phyloP scores from a whole-genome alignment of 176 grass and related monocot species.

The Eragrostis nindensis region DNA sequence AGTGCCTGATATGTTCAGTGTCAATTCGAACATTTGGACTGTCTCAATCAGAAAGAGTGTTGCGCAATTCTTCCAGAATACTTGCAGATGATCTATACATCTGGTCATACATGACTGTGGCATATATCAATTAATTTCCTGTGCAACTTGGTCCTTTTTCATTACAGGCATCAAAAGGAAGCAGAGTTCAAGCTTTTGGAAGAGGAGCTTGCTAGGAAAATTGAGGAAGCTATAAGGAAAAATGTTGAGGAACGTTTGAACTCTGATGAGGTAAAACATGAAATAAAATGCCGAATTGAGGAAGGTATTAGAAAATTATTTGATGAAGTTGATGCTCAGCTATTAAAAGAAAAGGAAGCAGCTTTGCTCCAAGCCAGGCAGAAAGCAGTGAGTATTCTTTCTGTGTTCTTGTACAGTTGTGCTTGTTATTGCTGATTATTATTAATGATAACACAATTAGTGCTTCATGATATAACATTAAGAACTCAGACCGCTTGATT shows the following conservation, averaged over 20 bases:
- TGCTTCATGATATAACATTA: neutral
- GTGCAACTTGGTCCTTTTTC: constrained; percentile 16
- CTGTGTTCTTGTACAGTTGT: neutral
- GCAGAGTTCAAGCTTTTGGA: constrained; percentile 89
- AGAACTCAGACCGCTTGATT: neutral
- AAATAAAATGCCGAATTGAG: constrained; percentile 77
- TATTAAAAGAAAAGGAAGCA: constrained; percentile 84
- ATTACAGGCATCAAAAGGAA: constrained; percentile 80
- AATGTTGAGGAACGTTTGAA: constrained; percentile 80
- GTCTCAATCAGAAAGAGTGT: neutral
- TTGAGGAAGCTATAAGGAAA: constrained; percentile 85
- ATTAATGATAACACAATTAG: constrained; percentile 1
- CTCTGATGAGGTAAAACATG: constrained; percentile 70
- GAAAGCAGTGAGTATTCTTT: constrained; percentile 64
- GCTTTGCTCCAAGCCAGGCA: constrained; percentile 70
- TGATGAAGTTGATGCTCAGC: constrained; percentile 83
- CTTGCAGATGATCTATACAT: neutral
- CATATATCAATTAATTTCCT: neutral
- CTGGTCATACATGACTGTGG: neutral
- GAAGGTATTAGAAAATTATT: constrained; percentile 87
- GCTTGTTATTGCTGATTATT: constrained; percentile 28
- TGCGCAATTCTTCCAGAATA: constrained; percentile 7
- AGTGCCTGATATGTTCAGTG: neutral
- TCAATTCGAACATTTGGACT: neutral
- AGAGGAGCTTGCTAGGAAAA: constrained; percentile 83